These are phyloP conservation scores for Colletotrichum chrysophilum DNA, from an alignment of 2,329 filamentous ascomycete species.

Conservation along the genomic window DNA sequence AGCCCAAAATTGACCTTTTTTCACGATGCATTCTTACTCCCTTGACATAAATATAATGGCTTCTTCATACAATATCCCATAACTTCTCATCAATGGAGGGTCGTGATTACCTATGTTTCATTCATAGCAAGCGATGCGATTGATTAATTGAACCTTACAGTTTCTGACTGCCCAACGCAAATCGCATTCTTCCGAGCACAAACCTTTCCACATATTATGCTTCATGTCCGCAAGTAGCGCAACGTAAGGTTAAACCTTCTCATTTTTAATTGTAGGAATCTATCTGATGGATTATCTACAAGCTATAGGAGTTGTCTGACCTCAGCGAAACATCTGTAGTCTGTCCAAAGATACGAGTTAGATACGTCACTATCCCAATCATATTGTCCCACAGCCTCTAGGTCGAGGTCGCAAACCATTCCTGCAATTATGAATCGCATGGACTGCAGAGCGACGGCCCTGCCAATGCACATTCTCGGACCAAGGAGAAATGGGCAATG, in stretches of 20 bases:
- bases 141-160: no score
- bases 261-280: no score
- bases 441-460: constrained; percentile 3
- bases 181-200: background rate
- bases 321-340: background rate
- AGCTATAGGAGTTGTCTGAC: background rate
- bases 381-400: background rate
- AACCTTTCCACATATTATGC: background rate
- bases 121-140: no score
- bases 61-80: no score
- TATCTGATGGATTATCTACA: background rate
- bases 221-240: background rate
- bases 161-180: no score
- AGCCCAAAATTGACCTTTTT: background rate
- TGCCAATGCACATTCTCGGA: constrained; percentile 35
- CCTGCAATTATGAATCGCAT: background rate
- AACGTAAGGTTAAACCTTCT: no score
- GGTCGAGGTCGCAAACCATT: background rate
- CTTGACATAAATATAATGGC: no score
- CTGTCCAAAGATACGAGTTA: background rate
- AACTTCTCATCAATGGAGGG: no score
- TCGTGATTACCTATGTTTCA: no score
- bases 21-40: background rate
- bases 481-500: constrained; percentile 34
- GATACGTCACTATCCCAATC: background rate